Evolutionary conservation across 2,329 filamentous ascomycete species (phyloP).

Genomic region (Colletotrichum limetticola): DNA sequence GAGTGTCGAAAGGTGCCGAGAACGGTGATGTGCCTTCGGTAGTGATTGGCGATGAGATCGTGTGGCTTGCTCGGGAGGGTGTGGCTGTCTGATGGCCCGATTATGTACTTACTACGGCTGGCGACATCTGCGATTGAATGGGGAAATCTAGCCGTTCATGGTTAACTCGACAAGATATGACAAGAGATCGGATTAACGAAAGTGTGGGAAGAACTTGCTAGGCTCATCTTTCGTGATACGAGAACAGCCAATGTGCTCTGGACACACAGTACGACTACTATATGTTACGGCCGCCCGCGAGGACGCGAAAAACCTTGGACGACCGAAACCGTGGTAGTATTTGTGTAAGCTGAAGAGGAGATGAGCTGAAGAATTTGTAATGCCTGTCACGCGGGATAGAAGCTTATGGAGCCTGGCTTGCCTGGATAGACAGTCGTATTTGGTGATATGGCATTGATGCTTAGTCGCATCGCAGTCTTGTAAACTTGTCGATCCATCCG

Average conservation of each 20-base stretch:
- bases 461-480: neutral
- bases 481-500: neutral
- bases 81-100: neutral
- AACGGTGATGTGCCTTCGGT: neutral
- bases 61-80: neutral
- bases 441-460: neutral
- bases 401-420: neutral
- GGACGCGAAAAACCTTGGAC: neutral
- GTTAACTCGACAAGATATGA: neutral
- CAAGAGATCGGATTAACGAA: neutral
- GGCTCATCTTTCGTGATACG: neutral
- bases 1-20: neutral
- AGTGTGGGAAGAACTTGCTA: neutral
- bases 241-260: neutral
- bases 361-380: neutral
- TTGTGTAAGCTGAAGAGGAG: neutral
- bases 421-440: neutral
- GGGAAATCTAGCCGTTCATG: neutral
- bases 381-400: neutral
- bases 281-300: constrained; percentile 8
- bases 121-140: neutral
- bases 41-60: neutral
- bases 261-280: neutral
- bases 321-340: neutral
- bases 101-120: neutral